Evolutionary conservation across 331 rosid genomes (phyloP), one percentile per base, ranked within the genome.

Genomic region (Malus hybrid): DNA sequence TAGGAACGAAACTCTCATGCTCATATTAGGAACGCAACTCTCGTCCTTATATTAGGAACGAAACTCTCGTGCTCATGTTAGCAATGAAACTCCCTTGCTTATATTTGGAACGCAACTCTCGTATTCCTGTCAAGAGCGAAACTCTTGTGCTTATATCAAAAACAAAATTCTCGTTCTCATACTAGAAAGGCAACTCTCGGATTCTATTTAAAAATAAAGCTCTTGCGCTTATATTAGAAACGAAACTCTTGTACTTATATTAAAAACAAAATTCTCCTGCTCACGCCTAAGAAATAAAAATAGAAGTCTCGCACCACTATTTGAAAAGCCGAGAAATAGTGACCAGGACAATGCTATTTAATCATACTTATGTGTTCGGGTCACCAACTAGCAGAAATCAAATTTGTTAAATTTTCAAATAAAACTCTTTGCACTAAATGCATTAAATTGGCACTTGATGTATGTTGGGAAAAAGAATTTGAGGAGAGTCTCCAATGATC

Each of bases 21-120:
- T 48, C 3, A 48, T 48, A 0, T 48, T 5, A 14, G 1, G 1
- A 48, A 14, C 0, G 0, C 0, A 46, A 46, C 18, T 46, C 1
- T 46, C 0, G 1, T 2, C 0, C 6, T 46, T 0, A 4, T 0
- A 5, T 13, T 12, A 5, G 1, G 1, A 46, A 13, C 6, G 1
- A 14, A 48, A 14, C 55, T 48, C 19, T 48, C 7, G 0, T 5
- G 55, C 0, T 48, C 2, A 14, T 48, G 1, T 48, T 48, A 48
- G 18, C 0, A 46, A 46, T 0, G 6, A 5, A 46, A 48, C 0
- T 48, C 1, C 6, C 18, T 5, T 14, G 0, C 3, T 2, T 8
- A 8, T 7, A 0, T 36, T 36, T 2, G 11, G 11, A 9, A 39
- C 0, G 12, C 0, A 39, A 39, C 44, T 28, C 29, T 28, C 29